These are phyloP conservation scores for Agrostemma githago DNA, from an alignment of 148 eudicot genomes.

Conservation along the genomic window DNA sequence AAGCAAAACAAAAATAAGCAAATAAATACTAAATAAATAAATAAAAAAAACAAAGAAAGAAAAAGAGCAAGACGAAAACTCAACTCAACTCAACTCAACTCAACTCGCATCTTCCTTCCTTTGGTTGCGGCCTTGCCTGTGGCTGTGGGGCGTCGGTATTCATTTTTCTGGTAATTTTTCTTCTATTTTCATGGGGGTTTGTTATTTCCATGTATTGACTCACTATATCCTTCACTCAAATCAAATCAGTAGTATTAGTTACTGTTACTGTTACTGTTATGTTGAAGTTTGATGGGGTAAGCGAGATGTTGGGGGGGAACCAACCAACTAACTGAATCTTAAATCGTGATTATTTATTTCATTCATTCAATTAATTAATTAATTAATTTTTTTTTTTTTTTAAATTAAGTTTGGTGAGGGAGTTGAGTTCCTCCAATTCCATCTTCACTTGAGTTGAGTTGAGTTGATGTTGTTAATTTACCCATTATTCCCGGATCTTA, in stretches of 20 bases:
- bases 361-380: too few relatives aligned
- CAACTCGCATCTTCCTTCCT: too few relatives aligned
- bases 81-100: too few relatives aligned
- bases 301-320: slow-evolving; percentile 26
- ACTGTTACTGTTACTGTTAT: neutral
- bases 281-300: slow-evolving; percentile 13
- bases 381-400: neutral
- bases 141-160: neutral
- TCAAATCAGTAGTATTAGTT: neutral
- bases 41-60: too few relatives aligned
- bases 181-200: neutral
- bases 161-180: neutral
- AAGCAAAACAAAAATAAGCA: too few relatives aligned
- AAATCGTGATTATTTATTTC: slow-evolving; percentile 8
- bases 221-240: neutral
- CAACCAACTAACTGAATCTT: slow-evolving; percentile 23
- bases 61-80: too few relatives aligned
- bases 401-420: slow-evolving; percentile 10
- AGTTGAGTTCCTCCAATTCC: neutral
- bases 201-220: neutral
- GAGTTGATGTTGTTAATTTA: neutral
- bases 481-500: slow-evolving; percentile 52
- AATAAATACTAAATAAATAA: too few relatives aligned
- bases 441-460: slow-evolving; percentile 13
- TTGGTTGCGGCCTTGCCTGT: too few relatives aligned